Percentiles rank a stretch among this genome's conserved stretches.
Evolutionary conservation across 2,329 filamentous ascomycete genomes (phyloP).

Genomic region (Penicillium decumbens): DNA sequence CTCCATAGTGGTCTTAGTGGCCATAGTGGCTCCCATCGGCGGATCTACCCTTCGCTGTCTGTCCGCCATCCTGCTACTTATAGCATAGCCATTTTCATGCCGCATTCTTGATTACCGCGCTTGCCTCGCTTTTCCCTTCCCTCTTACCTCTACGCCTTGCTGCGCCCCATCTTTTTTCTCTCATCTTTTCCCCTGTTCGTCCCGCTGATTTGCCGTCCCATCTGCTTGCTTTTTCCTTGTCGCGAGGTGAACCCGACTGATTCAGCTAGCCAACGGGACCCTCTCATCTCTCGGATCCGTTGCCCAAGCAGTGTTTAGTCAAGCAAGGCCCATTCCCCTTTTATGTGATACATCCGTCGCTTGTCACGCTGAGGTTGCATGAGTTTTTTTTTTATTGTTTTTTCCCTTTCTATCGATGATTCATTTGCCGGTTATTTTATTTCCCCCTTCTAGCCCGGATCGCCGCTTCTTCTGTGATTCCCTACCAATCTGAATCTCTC

Average conservation of each 20-base stretch:
- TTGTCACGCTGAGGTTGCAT: slow-evolving; percentile 10
- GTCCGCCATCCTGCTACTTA: slow-evolving; percentile 9
- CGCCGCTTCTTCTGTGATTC: not conserved
- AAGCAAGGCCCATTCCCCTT: slow-evolving; percentile 10
- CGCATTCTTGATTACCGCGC: slow-evolving; percentile 19
- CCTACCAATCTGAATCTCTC: not conserved
- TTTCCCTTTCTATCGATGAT: slow-evolving; percentile 2
- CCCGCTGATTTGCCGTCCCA: slow-evolving; percentile 14
- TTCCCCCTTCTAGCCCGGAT: slow-evolving; percentile 6
- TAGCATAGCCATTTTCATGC: slow-evolving; percentile 15
- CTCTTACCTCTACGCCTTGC: not conserved
- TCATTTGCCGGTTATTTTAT: not conserved
- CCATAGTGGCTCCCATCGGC: not conserved
- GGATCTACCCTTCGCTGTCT: slow-evolving; percentile 18
- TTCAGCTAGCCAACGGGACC: slow-evolving; percentile 20
- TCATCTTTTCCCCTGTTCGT: slow-evolving; percentile 1
- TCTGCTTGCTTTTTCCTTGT: slow-evolving; percentile 20
- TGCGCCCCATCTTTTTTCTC: slow-evolving; percentile 9
- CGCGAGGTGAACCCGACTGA: slow-evolving; percentile 27
- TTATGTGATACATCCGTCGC: slow-evolving; percentile 16
- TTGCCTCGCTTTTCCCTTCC: slow-evolving; percentile 8
- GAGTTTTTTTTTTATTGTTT: slow-evolving; percentile 4
- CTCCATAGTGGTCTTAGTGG: not conserved
- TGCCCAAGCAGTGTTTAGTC: slow-evolving; percentile 17
- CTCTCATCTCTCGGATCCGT: not conserved